These are phyloP conservation scores for Pistacia atlantica DNA, from an alignment of 345 rosid species.

Conservation along the genomic window DNA sequence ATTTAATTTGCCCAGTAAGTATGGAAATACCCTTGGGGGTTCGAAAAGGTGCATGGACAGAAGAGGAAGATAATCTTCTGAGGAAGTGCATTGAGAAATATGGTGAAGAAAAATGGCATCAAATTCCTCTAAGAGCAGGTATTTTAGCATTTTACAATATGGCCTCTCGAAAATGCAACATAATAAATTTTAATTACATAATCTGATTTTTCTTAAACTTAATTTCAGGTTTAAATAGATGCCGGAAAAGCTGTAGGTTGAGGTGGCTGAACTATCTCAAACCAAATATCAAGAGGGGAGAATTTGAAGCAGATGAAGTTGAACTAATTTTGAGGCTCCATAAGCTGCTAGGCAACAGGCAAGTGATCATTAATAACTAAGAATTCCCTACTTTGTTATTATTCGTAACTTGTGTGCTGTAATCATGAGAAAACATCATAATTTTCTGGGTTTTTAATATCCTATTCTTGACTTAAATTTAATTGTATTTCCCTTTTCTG, in stretches of 20 bases:
- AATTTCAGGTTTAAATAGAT: constrained; percentile 26
- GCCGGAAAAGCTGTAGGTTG: constrained; percentile 30
- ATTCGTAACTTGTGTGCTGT: too few species aligned
- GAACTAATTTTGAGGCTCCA: constrained; percentile 24
- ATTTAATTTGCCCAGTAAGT: neutral
- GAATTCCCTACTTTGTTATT: too few species aligned
- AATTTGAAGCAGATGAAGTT: constrained; percentile 28
- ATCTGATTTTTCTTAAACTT: neutral
- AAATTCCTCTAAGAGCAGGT: constrained; percentile 43
- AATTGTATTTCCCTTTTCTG: too few species aligned
- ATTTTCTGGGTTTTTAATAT: too few species aligned
- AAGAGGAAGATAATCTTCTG: constrained; percentile 52
- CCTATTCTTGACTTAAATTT: too few species aligned
- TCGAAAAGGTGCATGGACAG: constrained; percentile 56
- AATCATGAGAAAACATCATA: too few species aligned
- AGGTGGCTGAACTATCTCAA: constrained; percentile 32
- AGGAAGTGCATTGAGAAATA: constrained; percentile 34
- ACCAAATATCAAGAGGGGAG: constrained; percentile 30
- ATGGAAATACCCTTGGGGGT: constrained; percentile 29
- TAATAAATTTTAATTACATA: too few species aligned
- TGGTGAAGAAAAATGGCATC: constrained; percentile 59
- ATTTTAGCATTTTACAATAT: too few species aligned
- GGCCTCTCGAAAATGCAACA: too few species aligned
- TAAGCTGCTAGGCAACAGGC: constrained; percentile 31
- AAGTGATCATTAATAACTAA: neutral